Base-by-base conservation (phyloP, 345 rosid species). In the Streptanthus diversifolius region DNA sequence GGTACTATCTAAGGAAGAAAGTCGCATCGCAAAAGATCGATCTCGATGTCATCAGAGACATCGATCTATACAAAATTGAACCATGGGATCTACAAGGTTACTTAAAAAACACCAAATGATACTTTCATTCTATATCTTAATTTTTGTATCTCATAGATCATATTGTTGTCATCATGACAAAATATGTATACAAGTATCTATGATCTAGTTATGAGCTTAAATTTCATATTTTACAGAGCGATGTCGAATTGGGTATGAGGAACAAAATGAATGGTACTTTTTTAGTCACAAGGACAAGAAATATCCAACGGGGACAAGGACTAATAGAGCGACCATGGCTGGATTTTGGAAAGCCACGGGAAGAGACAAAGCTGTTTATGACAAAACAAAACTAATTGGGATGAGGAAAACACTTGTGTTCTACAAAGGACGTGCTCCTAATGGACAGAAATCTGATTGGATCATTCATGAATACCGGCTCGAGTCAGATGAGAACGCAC, bases 71-170 rank as follows among this genome's bases (percentile, higher is more conserved):
- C 77, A 80, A 90, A 75, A 90, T 93, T 68, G 97, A 93, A 71
- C 98, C 98, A 35, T 93, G 98, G 97, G 97, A 93, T 85, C 93
- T 93, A 52, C 87, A 83, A 93, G 98, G 98, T 88, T 47, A 48
- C 41, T 14, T 54, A 70, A 13, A 47, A 44, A 21, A 17, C 19
- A 15, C 9, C 22, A 13, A 49, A 19, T 51, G 13, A 60, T 37
- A 14, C 22, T 52, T 72, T 9, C 29, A 47, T 58, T 58, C 29
- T 14, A 13, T 41, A 40, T 4, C 12, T 49, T 17, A 25, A 30
- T 14, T 8, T 27, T 14, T 21, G 3, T 32, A 47, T 17, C 25
- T 45, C 56, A 64, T 33, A 18, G 11, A 44, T 43, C 52, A 11
- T 27, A 17, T 6, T 44, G 5, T 27, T 15, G 30, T 44, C 40